phyloP scores from a whole-genome alignment of 2,329 filamentous ascomycete species.

The Epicoccum sorghinum region DNA sequence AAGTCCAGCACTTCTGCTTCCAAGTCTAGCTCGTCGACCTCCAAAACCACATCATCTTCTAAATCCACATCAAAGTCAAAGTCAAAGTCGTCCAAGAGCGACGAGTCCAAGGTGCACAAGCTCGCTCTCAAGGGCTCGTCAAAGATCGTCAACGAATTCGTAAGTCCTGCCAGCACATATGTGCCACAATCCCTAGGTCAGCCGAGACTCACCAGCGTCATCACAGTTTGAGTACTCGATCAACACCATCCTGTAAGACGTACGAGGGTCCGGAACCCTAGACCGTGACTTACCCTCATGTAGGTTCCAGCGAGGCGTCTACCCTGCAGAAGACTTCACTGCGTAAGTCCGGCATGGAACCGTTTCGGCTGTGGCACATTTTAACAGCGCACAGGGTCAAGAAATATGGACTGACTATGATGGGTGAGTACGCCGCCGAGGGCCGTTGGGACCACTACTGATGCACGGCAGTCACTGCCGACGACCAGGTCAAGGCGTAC shows the following conservation, averaged over 20 bases:
- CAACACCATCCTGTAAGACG: constrained; percentile 84
- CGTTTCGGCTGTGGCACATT: background rate
- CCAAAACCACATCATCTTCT: constrained; percentile 13
- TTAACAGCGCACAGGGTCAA: constrained; percentile 68
- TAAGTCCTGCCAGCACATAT: constrained; percentile 56
- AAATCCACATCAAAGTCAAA: constrained; percentile 23
- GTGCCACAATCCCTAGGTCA: background rate
- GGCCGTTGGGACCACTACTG: constrained; percentile 16
- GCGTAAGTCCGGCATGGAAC: constrained; percentile 63
- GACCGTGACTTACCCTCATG: constrained; percentile 23
- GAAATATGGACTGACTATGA: constrained; percentile 99
- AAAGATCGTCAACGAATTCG: constrained; percentile 93
- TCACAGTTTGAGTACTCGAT: constrained; percentile 93
- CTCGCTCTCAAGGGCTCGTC: constrained; percentile 84
- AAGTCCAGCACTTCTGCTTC: constrained; percentile 10
- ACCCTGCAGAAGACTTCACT: constrained; percentile 96
- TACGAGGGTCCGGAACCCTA: background rate
- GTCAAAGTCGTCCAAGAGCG: constrained; percentile 55
- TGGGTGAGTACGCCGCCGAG: constrained; percentile 60
- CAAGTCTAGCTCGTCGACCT: constrained; percentile 7
- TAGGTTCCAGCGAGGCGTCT: constrained; percentile 81
- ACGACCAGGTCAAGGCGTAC: constrained; percentile 98
- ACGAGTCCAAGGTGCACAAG: constrained; percentile 92
- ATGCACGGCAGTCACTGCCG: constrained; percentile 72
- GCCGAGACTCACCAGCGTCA: constrained; percentile 17